phyloP scores from a whole-genome alignment of 306 rosid species.

The Trifolium pratense region DNA sequence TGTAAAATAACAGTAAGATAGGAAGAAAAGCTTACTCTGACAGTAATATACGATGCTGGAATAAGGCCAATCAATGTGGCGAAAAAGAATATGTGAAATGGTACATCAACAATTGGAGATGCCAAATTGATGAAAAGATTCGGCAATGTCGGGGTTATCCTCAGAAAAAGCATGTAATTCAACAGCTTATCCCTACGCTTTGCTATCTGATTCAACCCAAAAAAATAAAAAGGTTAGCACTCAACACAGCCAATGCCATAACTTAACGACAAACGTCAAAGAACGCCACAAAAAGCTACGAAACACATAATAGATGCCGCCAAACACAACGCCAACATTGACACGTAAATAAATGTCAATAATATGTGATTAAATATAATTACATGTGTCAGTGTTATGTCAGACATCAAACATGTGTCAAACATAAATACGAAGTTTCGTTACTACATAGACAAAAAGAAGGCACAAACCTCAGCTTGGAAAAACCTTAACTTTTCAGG shows the following conservation, averaged over 20 bases:
- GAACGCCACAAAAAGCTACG: background rate
- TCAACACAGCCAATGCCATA: constrained; percentile 17
- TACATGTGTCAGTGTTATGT: background rate
- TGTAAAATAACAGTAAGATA: constrained; percentile 33
- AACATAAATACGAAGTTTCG: background rate
- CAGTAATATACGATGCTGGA: constrained; percentile 89
- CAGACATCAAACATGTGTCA: background rate
- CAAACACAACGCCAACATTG: background rate
- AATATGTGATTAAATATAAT: background rate
- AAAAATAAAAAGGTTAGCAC: constrained; percentile 14
- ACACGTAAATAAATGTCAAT: background rate
- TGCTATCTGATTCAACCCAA: constrained; percentile 64
- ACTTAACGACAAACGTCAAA: constrained; percentile 2
- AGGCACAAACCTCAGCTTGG: constrained; percentile 81
- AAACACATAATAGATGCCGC: background rate
- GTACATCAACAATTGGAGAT: constrained; percentile 94
- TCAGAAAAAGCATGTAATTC: constrained; percentile 94
- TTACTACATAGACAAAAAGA: background rate
- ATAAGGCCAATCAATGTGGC: constrained; percentile 89
- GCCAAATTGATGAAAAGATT: constrained; percentile 98
- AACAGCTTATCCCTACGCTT: constrained; percentile 90
- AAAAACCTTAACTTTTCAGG: constrained; percentile 84
- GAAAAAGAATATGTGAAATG: constrained; percentile 85
- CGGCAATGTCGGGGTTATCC: constrained; percentile 95
- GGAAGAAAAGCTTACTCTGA: constrained; percentile 69